These are phyloP conservation scores for Psilocybe subaeruginosa DNA, from an alignment of 768 basidiomycete species.

Conservation along the genomic window DNA sequence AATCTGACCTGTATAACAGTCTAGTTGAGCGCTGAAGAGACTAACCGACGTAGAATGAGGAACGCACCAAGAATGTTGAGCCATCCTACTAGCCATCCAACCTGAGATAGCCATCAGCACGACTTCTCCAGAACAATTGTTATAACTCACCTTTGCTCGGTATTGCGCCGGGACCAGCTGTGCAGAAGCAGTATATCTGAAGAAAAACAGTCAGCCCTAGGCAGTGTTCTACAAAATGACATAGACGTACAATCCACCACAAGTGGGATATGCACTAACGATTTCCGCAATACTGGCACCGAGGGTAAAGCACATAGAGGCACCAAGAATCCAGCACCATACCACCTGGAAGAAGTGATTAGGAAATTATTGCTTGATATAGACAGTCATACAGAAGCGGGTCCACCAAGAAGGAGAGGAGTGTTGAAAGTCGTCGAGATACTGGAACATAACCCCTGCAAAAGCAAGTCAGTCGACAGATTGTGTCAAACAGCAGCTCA, in stretches of 20 bases:
- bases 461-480: conserved; percentile 1
- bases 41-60: background rate
- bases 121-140: background rate
- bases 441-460: conserved; percentile 71
- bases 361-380: background rate
- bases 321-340: conserved; percentile 80
- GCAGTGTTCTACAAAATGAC: background rate
- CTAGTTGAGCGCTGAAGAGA: background rate
- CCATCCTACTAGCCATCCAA: conserved; percentile 84
- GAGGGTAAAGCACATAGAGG: conserved; percentile 73
- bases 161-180: conserved; percentile 66
- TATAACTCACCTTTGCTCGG: conserved; percentile 54
- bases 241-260: conserved; percentile 63
- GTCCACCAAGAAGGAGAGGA: conserved; percentile 69
- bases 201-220: conserved; percentile 1
- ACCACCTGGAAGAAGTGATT: conserved; percentile 40
- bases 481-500: conserved; percentile 8
- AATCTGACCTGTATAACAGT: conserved; percentile 60
- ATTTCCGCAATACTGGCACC: conserved; percentile 78
- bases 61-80: conserved; percentile 73
- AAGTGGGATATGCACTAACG: conserved; percentile 76
- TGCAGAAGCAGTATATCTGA: conserved; percentile 84
- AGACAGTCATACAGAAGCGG: conserved; percentile 54
- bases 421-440: conserved; percentile 82
- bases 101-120: conserved; percentile 31